These are phyloP conservation scores for Venturia nashicola DNA, from an alignment of 2,329 filamentous ascomycete genomes.

Conservation along the genomic window DNA sequence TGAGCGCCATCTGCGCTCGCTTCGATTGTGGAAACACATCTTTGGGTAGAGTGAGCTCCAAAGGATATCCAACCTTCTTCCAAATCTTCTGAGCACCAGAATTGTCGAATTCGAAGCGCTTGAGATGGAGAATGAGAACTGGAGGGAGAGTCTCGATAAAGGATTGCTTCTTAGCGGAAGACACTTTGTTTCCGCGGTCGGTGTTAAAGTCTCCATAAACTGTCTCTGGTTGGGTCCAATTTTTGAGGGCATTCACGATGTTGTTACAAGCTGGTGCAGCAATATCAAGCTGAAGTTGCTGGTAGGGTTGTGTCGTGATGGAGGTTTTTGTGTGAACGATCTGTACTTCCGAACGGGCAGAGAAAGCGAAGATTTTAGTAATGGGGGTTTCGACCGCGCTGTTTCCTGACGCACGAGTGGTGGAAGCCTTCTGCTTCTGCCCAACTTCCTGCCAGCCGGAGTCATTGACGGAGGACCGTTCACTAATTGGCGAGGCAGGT, in stretches of 20 bases:
- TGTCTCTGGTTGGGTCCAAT: constrained; percentile 70
- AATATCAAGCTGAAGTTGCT: constrained; percentile 90
- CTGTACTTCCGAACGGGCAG: constrained; percentile 77
- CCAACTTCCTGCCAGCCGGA: constrained; percentile 93
- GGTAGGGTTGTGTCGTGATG: constrained; percentile 85
- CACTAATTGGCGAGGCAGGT: constrained; percentile 31
- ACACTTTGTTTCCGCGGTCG: constrained; percentile 60
- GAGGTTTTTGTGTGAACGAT: constrained; percentile 82
- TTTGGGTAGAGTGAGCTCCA: constrained; percentile 86
- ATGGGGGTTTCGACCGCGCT: constrained; percentile 66
- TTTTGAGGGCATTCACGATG: constrained; percentile 81
- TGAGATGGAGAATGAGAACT: constrained; percentile 86
- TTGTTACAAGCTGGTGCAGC: constrained; percentile 76
- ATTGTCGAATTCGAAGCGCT: constrained; percentile 93
- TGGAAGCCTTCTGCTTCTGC: constrained; percentile 73
- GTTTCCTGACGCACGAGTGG: constrained; percentile 75
- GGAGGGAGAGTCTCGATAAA: constrained; percentile 87
- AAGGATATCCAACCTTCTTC: constrained; percentile 92
- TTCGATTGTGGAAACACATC: constrained; percentile 74
- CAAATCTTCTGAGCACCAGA: constrained; percentile 89
- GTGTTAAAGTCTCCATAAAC: constrained; percentile 77
- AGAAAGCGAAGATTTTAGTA: constrained; percentile 88
- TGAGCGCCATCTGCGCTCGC: constrained; percentile 50
- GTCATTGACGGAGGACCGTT: constrained; percentile 27
- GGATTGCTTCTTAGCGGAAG: constrained; percentile 77